Percentiles rank a stretch among this genome's conserved stretches.
phyloP scores from a whole-genome alignment of 1,284 basidiomycete species.

The Trichosporon coremiiforme region DNA sequence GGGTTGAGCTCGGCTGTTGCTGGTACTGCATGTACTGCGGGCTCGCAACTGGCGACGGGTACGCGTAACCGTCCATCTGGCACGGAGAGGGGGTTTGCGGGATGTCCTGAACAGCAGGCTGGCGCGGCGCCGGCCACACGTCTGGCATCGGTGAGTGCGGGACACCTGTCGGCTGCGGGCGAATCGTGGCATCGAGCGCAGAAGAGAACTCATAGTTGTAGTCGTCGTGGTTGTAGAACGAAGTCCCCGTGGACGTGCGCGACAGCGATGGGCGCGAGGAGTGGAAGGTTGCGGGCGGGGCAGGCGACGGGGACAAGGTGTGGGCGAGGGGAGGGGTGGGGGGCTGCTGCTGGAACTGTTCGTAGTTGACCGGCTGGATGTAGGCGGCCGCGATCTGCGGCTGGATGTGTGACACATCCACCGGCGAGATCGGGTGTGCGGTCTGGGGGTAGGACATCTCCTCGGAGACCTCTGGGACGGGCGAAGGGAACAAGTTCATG shows the following conservation, averaged over 20 bases:
- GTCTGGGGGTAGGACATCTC: conserved; percentile 5
- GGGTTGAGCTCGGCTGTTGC: not conserved
- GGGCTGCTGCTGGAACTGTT: conserved; percentile 10
- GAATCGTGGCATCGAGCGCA: conserved; percentile 7
- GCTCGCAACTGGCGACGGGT: conserved; percentile 13
- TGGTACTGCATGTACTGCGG: conserved; percentile 12
- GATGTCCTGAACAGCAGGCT: not conserved
- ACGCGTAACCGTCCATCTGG: not conserved
- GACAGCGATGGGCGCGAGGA: conserved; percentile 5
- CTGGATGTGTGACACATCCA: not conserved
- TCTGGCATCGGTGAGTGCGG: not conserved
- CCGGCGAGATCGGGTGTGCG: not conserved
- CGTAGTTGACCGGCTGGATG: conserved; percentile 16
- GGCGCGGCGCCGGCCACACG: conserved; percentile 10
- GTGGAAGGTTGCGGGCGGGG: not conserved
- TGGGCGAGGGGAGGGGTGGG: conserved; percentile 9
- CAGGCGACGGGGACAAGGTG: conserved; percentile 6
- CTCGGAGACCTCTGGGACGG: conserved; percentile 6
- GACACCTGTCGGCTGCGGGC: not conserved
- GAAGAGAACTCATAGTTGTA: conserved; percentile 10
- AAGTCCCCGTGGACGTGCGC: not conserved
- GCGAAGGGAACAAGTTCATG: conserved; percentile 15
- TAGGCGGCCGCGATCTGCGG: not conserved
- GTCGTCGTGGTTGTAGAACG: conserved; percentile 19
- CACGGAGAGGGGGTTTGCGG: not conserved